Base-by-base conservation (phyloP, 2,329 filamentous ascomycete genomes). In the Ascochyta pisi region DNA sequence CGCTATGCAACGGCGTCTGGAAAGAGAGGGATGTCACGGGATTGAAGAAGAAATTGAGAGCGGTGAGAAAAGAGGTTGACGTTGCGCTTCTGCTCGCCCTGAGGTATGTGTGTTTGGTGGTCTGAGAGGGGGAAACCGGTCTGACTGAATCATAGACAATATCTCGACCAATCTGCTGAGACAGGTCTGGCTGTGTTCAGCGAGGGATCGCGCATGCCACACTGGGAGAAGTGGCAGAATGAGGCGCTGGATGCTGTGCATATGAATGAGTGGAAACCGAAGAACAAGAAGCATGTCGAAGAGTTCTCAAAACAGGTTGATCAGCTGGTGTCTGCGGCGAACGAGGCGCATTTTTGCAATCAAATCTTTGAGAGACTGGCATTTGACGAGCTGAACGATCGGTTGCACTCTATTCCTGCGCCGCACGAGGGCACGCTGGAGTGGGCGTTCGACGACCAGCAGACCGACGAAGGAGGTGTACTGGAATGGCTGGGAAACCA, bases 1-100 rank as follows among this genome's bases (percentile, higher is more conserved):
- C 65, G 19, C 45, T 73, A 19, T 56, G 62, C 78, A 78, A 24
- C 73, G 59, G 55, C 1, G 78, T 47, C 53, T 65, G 65, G 67
- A 71, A 69, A 44, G 65, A 71, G 54, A 65, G 67, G 45, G 63
- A 70, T n/a, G 55, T 71, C 43, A 66, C 62, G 6, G 58, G 46
- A 7, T 44, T 63, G 19, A 68, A 69, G 58, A 70, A 70, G 61
- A 68, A 63, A 46, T 45, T 70, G 16, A 45, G 62, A 7, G 41
- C 58, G 6, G 41, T 71, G 2, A 57, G 66, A 23, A 57, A 56
- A 33, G 67, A 73, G n/a, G 58, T 70, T 12, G 67, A 73, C 31
- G 62, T 61, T 24, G 55, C 62, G 24, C 57, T 73, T 15, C 34
- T 71, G 27, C 44, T 69, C 22, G 65, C 67, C n/a, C 57, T 73